Conservation (phyloP, 768 basidiomycete genomes). For the Cystoderma amianthinum region DNA sequence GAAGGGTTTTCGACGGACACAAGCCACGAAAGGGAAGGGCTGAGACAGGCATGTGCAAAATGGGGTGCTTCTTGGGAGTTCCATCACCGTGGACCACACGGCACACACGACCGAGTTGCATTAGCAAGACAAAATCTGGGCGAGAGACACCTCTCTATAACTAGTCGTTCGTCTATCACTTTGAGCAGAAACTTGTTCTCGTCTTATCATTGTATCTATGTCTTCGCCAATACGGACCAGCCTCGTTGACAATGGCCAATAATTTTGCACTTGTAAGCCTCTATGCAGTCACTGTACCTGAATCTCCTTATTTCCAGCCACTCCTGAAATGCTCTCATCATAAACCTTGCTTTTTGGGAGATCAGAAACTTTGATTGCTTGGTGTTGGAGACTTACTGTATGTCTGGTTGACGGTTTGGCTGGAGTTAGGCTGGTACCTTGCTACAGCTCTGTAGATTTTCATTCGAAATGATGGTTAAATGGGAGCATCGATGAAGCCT, state of each 20-base stretch:
- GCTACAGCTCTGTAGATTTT: not conserved
- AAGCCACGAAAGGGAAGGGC: constrained; percentile 15
- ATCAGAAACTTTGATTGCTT: not conserved
- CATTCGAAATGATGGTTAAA: not conserved
- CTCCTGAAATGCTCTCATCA: too few species aligned
- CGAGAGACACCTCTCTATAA: not conserved
- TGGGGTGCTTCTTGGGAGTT: constrained; percentile 12
- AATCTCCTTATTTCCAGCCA: too few species aligned
- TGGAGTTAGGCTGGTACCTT: not conserved
- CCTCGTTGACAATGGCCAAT: not conserved
- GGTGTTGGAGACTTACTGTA: not conserved
- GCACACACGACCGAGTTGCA: not conserved
- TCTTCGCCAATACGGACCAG: not conserved
- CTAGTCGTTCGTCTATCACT: not conserved
- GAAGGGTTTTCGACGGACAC: constrained; percentile 9
- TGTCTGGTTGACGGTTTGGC: not conserved
- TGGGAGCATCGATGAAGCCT: not conserved
- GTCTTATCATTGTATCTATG: not conserved
- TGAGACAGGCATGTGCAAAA: constrained; percentile 11
- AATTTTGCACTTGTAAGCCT: too few species aligned
- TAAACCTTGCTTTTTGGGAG: too few species aligned
- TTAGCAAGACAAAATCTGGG: not conserved
- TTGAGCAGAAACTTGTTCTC: not conserved
- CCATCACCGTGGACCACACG: constrained; percentile 11
- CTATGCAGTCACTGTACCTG: too few species aligned